Percentiles rank a stretch among this genome's conserved stretches.
Evolutionary conservation across 108 stramenopile species (phyloP).

Genomic region (Cylindrotheca closterium): DNA sequence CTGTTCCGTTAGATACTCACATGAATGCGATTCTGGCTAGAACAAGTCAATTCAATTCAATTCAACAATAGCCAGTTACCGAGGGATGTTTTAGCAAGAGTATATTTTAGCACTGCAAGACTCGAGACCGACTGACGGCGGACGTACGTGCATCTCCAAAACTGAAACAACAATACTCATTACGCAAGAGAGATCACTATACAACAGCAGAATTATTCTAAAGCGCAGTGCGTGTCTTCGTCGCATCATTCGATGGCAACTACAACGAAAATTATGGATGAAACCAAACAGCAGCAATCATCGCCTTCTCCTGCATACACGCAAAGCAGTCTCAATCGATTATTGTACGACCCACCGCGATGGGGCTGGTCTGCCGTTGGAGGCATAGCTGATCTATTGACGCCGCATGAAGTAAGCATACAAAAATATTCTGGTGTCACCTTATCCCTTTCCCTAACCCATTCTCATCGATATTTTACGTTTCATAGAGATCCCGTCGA

Average conservation of each 20-base stretch:
- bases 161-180: no score
- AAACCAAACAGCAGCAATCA: neutral
- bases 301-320: slow-evolving; percentile 3
- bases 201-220: no score
- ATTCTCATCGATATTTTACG: neutral
- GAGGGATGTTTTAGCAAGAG: no score
- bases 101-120: no score
- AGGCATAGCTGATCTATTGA: slow-evolving; percentile 57
- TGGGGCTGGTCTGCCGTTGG: slow-evolving; percentile 84
- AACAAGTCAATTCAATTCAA: no score
- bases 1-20: no score
- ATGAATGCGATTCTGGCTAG: no score
- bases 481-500: slow-evolving; percentile 25
- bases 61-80: no score
- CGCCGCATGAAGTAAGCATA: slow-evolving; percentile 67
- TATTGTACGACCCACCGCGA: slow-evolving; percentile 66
- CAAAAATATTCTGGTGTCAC: slow-evolving; percentile 2
- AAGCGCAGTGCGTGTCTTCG: neutral
- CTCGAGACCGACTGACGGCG: no score
- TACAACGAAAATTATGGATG: neutral
- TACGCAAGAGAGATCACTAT: no score
- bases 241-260: neutral
- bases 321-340: slow-evolving; percentile 42
- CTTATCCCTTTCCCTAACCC: neutral
- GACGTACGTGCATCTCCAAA: no score